phyloP scores from a whole-genome alignment of 2,329 filamentous ascomycete genomes.

The Talaromyces funiculosus region DNA sequence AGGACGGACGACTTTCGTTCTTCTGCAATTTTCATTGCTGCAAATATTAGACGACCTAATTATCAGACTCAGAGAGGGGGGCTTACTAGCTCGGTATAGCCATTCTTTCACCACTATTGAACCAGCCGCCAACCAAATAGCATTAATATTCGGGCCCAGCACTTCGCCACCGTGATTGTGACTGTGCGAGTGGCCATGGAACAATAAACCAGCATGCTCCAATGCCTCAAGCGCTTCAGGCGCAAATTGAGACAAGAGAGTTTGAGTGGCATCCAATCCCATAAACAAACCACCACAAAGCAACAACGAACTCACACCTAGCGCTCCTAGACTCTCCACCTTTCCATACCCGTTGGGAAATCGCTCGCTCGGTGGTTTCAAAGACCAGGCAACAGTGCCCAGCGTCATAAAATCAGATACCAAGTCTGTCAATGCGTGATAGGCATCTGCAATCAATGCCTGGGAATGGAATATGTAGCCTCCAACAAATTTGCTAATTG shows the following conservation, averaged over 20 bases:
- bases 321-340: conserved; percentile 88
- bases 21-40: conserved; percentile 89
- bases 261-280: conserved; percentile 69
- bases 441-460: conserved; percentile 85
- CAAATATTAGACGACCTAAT: conserved; percentile 11
- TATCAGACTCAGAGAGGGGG: conserved; percentile 22
- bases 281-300: conserved; percentile 87
- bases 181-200: conserved; percentile 54
- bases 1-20: conserved; percentile 94
- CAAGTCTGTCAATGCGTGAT: conserved; percentile 91
- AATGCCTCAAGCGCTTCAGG: conserved; percentile 55
- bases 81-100: conserved; percentile 89
- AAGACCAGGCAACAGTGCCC: conserved; percentile 87
- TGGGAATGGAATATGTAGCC: conserved; percentile 95
- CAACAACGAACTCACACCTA: conserved; percentile 88
- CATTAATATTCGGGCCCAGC: conserved; percentile 77
- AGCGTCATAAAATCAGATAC: conserved; percentile 93
- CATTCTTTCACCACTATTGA: conserved; percentile 94
- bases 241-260: conserved; percentile 67
- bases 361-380: conserved; percentile 72
- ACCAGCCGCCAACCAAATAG: conserved; percentile 86
- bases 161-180: conserved; percentile 51
- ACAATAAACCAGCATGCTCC: conserved; percentile 33
- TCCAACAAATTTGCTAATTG: conserved; percentile 82
- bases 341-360: conserved; percentile 95